Evolutionary conservation across 1,284 basidiomycete genomes (phyloP).

Genomic region (Porodaedalea pini): DNA sequence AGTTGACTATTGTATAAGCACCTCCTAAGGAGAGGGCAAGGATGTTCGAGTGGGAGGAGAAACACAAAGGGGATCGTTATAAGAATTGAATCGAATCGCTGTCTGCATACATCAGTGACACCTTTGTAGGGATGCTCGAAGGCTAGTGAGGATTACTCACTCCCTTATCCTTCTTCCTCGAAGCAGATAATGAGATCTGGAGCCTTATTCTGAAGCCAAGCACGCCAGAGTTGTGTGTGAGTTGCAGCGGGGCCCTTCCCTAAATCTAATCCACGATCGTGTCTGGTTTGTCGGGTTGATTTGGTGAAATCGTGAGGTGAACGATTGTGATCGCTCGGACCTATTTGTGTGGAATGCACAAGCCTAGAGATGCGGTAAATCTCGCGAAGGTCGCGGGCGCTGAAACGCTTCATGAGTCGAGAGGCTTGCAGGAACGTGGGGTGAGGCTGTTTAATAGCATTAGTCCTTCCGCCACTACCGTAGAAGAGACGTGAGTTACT

Average conservation of each 20-base stretch:
- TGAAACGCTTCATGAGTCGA: slow-evolving; percentile 32
- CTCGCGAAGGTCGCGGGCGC: slow-evolving; percentile 35
- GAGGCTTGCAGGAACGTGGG: slow-evolving; percentile 32
- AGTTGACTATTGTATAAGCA: too few species aligned
- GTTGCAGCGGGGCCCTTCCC: too few species aligned
- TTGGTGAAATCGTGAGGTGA: too few species aligned
- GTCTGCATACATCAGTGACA: neutral
- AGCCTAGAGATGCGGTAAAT: slow-evolving; percentile 33
- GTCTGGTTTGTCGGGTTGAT: too few species aligned
- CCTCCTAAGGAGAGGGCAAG: too few species aligned
- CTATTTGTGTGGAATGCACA: neutral
- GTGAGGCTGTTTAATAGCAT: slow-evolving; percentile 27
- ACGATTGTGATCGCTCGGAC: neutral
- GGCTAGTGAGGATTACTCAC: neutral
- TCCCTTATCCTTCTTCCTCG: neutral
- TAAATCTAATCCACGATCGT: too few species aligned
- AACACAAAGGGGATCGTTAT: too few species aligned
- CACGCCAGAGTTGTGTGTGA: neutral
- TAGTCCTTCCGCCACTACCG: neutral
- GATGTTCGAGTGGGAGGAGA: too few species aligned
- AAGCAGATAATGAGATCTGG: slow-evolving; percentile 1
- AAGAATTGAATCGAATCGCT: too few species aligned
- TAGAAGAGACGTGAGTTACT: neutral
- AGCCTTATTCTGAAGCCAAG: neutral
- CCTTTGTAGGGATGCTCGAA: neutral